Conservation (phyloP, 1,284 basidiomycete species). For the Puccinia polysora region DNA sequence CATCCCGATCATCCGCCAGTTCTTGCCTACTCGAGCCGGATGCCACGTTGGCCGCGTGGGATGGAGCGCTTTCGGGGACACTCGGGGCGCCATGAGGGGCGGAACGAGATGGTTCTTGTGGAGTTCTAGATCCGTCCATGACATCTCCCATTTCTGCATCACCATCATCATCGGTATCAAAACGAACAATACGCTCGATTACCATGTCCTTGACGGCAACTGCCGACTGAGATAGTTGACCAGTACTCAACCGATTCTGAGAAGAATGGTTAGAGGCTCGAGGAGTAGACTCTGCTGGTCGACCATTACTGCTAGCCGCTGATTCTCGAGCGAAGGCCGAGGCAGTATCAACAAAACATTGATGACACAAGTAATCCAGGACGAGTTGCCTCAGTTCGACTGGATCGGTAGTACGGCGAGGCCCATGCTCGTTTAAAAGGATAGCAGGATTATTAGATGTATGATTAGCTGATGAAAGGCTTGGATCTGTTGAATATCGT, state of each 20-base stretch:
- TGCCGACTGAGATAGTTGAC: slow-evolving; percentile 4
- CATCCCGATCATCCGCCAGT: neutral
- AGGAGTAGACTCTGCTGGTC: neutral
- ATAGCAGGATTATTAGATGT: slow-evolving; percentile 4
- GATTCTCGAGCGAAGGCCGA: slow-evolving; percentile 67
- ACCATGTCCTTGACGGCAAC: slow-evolving; percentile 37
- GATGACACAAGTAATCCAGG: slow-evolving; percentile 72
- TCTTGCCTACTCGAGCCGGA: neutral
- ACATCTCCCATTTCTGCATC: slow-evolving; percentile 42
- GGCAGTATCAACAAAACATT: slow-evolving; percentile 67
- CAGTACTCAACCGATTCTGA: neutral
- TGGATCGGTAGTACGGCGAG: slow-evolving; percentile 16
- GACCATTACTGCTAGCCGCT: slow-evolving; percentile 46
- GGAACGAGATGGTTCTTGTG: slow-evolving; percentile 1
- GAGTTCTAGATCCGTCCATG: neutral
- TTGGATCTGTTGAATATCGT: slow-evolving; percentile 37
- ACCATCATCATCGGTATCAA: slow-evolving; percentile 40
- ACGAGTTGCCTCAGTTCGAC: slow-evolving; percentile 60
- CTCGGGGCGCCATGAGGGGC: neutral
- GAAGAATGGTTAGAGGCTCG: neutral
- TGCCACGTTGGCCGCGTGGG: neutral
- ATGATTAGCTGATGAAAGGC: slow-evolving; percentile 27
- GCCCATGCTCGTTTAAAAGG: slow-evolving; percentile 28
- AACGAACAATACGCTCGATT: slow-evolving; percentile 34
- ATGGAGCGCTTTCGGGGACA: neutral